Percentiles rank a stretch among this genome's conserved stretches.
Conservation (phyloP, 805 yeast species). For the Kuraishia floccosa region DNA sequence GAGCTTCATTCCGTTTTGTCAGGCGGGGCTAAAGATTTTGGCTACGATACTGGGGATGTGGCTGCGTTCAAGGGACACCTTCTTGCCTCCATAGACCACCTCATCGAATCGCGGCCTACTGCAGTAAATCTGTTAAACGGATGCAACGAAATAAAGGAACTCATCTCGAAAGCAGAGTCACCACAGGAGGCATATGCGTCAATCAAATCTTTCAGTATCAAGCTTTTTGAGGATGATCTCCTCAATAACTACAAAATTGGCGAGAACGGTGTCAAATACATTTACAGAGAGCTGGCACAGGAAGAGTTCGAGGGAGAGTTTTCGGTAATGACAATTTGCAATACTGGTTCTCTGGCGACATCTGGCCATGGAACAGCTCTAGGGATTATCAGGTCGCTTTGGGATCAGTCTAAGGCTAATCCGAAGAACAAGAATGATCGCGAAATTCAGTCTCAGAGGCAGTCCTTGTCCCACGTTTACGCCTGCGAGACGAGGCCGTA, state of each 20-base stretch:
- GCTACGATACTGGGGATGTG: slow-evolving; percentile 8
- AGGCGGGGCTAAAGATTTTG: slow-evolving; percentile 14
- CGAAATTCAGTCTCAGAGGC: slow-evolving; percentile 12
- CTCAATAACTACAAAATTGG: slow-evolving; percentile 74
- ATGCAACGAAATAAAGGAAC: slow-evolving; percentile 33
- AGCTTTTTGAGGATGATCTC: slow-evolving; percentile 65
- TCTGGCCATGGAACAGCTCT: slow-evolving; percentile 97
- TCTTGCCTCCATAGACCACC: slow-evolving; percentile 40
- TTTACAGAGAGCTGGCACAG: slow-evolving; percentile 28
- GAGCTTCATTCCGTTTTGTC: slow-evolving; percentile 34
- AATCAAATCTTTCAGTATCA: slow-evolving; percentile 33
- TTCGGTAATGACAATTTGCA: slow-evolving; percentile 84
- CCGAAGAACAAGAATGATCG: slow-evolving; percentile 2
- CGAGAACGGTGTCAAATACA: slow-evolving; percentile 66
- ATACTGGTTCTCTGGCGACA: slow-evolving; percentile 94
- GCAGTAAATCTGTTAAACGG: slow-evolving; percentile 90
- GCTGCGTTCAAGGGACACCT: slow-evolving; percentile 24
- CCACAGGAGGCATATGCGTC: slow-evolving; percentile 13
- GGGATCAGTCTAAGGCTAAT: slow-evolving; percentile 24
- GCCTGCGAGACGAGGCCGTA: slow-evolving; percentile 95
- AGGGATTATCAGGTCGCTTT: slow-evolving; percentile 77
- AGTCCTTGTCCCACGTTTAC: slow-evolving; percentile 58
- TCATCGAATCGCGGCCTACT: slow-evolving; percentile 81
- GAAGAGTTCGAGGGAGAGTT: slow-evolving; percentile 53
- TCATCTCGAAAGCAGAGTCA: slow-evolving; percentile 10